phyloP scores from a whole-genome alignment of 164 flowering plant species.

The Dillenia suffruticosa region DNA sequence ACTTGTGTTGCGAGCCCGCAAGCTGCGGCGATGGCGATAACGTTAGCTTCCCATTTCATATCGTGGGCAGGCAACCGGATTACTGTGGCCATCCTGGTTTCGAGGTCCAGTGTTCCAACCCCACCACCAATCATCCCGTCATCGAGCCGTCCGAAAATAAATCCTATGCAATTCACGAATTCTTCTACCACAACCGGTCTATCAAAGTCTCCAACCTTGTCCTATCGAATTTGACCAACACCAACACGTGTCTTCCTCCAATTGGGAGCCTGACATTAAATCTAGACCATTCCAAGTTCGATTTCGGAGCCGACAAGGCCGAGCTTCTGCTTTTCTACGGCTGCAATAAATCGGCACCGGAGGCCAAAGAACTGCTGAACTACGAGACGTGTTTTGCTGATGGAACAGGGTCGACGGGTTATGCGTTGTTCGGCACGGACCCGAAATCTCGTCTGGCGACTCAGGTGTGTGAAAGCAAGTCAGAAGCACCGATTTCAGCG shows the following conservation, averaged over 20 bases:
- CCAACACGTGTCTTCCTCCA: constrained; percentile 9
- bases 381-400: not conserved
- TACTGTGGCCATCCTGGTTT: constrained; percentile 47
- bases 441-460: not conserved
- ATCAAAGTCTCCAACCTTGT: constrained; percentile 21
- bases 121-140: constrained; percentile 10
- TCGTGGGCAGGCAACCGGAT: constrained; percentile 17
- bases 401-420: not conserved
- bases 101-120: constrained; percentile 23
- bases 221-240: not conserved
- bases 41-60: constrained; percentile 40
- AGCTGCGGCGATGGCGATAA: constrained; percentile 24
- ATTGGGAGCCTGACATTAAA: constrained; percentile 16
- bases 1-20: constrained; percentile 19
- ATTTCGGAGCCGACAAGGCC: not conserved
- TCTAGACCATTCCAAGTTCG: constrained; percentile 6
- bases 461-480: constrained; percentile 3
- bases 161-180: constrained; percentile 19
- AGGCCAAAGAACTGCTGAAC: not conserved
- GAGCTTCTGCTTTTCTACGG: constrained; percentile 17
- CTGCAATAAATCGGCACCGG: constrained; percentile 3
- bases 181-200: constrained; percentile 25
- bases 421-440: constrained; percentile 9
- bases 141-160: constrained; percentile 10
- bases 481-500: constrained; percentile 10